Conservation (phyloP, 208 protist genomes). For the Leishmania tropica region DNA sequence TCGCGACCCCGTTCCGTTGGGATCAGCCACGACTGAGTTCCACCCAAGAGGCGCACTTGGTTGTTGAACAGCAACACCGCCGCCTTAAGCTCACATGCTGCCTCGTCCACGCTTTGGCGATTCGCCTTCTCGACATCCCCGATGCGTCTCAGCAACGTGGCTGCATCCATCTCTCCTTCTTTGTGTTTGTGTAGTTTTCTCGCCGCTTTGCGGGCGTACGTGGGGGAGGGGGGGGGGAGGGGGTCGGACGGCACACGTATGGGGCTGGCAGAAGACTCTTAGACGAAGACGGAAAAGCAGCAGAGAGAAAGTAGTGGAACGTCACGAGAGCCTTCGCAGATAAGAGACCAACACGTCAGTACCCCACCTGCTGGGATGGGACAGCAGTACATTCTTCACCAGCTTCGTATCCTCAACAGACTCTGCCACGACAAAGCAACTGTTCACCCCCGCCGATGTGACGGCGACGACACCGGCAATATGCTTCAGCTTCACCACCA, state of each 20-base stretch:
- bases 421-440: slow-evolving; percentile 44
- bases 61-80: slow-evolving; percentile 26
- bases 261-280: slow-evolving; percentile 2
- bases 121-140: slow-evolving; percentile 14
- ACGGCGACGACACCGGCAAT: slow-evolving; percentile 47
- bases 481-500: slow-evolving; percentile 58
- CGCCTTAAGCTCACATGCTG: background rate
- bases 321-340: slow-evolving; percentile 25
- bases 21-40: slow-evolving; percentile 5
- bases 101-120: slow-evolving; percentile 8
- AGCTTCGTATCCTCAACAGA: slow-evolving; percentile 18
- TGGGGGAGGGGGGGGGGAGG: too few relatives aligned
- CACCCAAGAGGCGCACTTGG: slow-evolving; percentile 22
- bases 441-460: slow-evolving; percentile 40
- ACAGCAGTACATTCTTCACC: slow-evolving; percentile 20
- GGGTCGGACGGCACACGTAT: too few relatives aligned
- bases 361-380: slow-evolving; percentile 37
- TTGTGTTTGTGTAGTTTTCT: background rate
- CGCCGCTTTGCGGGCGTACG: background rate
- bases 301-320: slow-evolving; percentile 1
- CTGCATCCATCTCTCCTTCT: slow-evolving; percentile 13
- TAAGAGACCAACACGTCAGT: slow-evolving; percentile 43
- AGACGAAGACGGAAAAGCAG: slow-evolving; percentile 2
- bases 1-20: background rate
- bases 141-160: slow-evolving; percentile 14